A percentile compares a stretch with the other conserved stretches of the same genome.
Conservation (phyloP, 805 yeast species). For the Metschnikowia lachancei region DNA sequence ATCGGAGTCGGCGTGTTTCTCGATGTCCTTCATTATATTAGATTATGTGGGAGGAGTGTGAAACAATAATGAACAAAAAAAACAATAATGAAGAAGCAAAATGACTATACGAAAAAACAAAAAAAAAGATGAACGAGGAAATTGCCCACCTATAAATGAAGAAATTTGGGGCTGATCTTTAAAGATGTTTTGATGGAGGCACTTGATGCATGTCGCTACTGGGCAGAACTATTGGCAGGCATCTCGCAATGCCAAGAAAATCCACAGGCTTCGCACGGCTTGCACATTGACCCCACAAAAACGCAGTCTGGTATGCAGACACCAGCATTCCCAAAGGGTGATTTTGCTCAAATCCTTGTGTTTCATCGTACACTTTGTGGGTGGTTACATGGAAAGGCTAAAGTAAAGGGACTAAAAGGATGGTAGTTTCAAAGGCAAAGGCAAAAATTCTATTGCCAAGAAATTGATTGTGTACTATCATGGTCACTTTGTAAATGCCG, state of each 20-base stretch:
- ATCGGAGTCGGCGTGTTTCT: conserved; percentile 24
- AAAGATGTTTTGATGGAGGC: no score
- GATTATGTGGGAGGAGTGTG: not conserved
- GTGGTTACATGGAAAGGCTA: no score
- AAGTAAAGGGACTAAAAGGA: no score
- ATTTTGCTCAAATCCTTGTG: not conserved
- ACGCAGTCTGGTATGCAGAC: not conserved
- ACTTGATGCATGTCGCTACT: not conserved
- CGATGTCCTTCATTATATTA: conserved; percentile 16
- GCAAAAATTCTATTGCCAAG: no score
- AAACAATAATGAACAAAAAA: not conserved
- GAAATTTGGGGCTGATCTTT: no score
- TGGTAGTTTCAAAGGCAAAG: no score
- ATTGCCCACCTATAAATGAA: no score
- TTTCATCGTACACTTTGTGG: not conserved
- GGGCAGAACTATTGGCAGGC: conserved; percentile 7
- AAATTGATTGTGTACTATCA: no score
- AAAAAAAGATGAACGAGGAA: no score
- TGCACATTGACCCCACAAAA: conserved; percentile 10
- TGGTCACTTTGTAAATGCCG: no score
- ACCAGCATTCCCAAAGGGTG: not conserved
- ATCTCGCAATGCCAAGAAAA: conserved; percentile 13
- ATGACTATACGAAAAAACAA: not conserved
- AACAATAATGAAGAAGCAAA: not conserved
- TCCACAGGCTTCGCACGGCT: conserved; percentile 4